These are phyloP conservation scores for Stemphylium vesicarium DNA, from an alignment of 2,329 filamentous ascomycete genomes.

Conservation along the genomic window DNA sequence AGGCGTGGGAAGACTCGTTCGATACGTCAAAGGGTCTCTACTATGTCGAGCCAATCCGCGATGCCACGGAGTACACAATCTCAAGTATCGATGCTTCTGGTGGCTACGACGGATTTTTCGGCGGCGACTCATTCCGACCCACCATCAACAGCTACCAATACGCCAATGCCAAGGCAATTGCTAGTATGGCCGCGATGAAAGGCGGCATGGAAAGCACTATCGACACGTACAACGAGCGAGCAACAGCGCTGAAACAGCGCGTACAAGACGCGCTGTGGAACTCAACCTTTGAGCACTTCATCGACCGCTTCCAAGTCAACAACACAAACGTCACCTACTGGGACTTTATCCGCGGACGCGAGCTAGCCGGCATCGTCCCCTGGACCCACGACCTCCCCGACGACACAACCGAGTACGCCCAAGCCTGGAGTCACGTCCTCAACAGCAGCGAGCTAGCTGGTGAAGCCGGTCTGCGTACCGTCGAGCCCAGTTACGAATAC, in stretches of 20 bases:
- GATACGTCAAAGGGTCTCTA: conserved; percentile 52
- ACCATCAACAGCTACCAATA: conserved; percentile 56
- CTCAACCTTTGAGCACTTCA: conserved; percentile 53
- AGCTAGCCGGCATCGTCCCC: conserved; percentile 53
- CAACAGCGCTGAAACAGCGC: conserved; percentile 44
- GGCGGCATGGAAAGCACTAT: conserved; percentile 21
- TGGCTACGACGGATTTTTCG: conserved; percentile 51
- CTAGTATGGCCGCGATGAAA: conserved; percentile 47
- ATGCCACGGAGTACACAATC: conserved; percentile 56
- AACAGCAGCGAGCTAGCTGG: conserved; percentile 46
- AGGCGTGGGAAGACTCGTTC: conserved; percentile 49
- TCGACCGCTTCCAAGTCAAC: conserved; percentile 51
- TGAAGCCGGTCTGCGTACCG: conserved; percentile 49
- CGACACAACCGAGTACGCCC: conserved; percentile 45
- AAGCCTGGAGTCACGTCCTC: conserved; percentile 49
- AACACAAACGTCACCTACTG: conserved; percentile 51
- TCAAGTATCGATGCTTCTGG: conserved; percentile 52
- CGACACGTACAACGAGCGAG: conserved; percentile 28
- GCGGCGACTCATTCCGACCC: conserved; percentile 52
- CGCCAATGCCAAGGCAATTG: conserved; percentile 53
- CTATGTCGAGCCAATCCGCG: conserved; percentile 52
- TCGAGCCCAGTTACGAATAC: conserved; percentile 54
- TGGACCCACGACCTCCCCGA: conserved; percentile 54
- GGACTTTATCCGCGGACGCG: conserved; percentile 52
- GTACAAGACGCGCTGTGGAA: conserved; percentile 54